A percentile compares a stretch with the other conserved stretches of the same genome.
These are phyloP conservation scores for Ilyonectria destructans DNA, from an alignment of 2,329 filamentous ascomycete species.

Conservation along the genomic window DNA sequence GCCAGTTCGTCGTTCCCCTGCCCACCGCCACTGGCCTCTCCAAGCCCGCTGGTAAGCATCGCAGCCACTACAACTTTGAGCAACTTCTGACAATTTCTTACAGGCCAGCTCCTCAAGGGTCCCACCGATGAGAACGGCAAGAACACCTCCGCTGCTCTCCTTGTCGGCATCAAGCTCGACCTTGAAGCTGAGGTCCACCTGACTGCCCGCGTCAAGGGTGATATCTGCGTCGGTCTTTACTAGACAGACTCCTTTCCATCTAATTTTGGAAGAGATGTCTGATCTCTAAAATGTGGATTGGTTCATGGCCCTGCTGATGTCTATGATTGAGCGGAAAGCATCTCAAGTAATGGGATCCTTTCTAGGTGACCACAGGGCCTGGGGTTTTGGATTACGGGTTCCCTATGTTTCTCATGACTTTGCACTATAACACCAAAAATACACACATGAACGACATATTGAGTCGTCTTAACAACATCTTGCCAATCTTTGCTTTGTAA, in stretches of 20 bases:
- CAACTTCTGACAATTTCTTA: constrained; percentile 19
- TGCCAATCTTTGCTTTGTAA: background rate
- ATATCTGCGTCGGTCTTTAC: constrained; percentile 68
- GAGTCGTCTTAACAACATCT: background rate
- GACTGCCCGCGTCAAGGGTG: constrained; percentile 73
- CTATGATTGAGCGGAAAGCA: constrained; percentile 13
- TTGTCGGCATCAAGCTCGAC: constrained; percentile 76
- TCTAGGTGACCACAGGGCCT: constrained; percentile 5
- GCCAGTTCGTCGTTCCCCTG: constrained; percentile 49
- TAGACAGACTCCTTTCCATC: constrained; percentile 24
- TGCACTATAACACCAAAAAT: background rate
- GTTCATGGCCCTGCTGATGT: constrained; percentile 20
- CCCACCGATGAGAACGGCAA: constrained; percentile 72
- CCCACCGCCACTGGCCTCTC: constrained; percentile 56
- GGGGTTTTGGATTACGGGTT: background rate
- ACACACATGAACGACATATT: background rate
- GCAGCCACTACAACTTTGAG: constrained; percentile 12
- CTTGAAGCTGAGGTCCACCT: constrained; percentile 75
- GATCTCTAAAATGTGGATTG: constrained; percentile 17
- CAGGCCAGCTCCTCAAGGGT: constrained; percentile 71
- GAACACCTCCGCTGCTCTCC: constrained; percentile 70
- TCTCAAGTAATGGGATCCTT: constrained; percentile 15
- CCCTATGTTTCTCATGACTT: background rate
- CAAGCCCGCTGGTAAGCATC: constrained; percentile 49
- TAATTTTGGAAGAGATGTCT: constrained; percentile 14